These are phyloP conservation scores for Saturnispora besseyi DNA, from an alignment of 805 yeast genomes.

Conservation along the genomic window DNA sequence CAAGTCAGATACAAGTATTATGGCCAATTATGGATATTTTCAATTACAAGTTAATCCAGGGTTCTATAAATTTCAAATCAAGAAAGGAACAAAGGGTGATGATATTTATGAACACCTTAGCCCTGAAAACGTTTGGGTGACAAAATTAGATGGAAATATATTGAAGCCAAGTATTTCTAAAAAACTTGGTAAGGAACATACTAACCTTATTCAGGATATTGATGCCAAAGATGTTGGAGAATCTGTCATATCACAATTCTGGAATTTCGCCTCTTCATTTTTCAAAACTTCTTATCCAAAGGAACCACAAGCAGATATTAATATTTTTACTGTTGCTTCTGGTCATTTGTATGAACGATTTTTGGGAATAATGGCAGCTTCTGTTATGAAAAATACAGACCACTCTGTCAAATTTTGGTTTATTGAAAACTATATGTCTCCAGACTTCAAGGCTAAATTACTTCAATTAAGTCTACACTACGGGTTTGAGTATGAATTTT, in stretches of 20 bases:
- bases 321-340: conserved; percentile 75
- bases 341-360: conserved; percentile 74
- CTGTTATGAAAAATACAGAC: conserved; percentile 58
- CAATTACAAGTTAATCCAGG: conserved; percentile 76
- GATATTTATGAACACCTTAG: conserved; percentile 33
- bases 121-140: conserved; percentile 18
- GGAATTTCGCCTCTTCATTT: neutral
- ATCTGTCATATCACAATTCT: neutral
- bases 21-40: conserved; percentile 77
- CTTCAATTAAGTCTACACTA: conserved; percentile 48
- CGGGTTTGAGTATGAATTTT: conserved; percentile 62
- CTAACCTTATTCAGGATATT: conserved; percentile 6
- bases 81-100: conserved; percentile 32
- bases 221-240: conserved; percentile 5
- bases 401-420: conserved; percentile 78
- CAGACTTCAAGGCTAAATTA: conserved; percentile 52
- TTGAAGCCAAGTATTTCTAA: conserved; percentile 37
- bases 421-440: conserved; percentile 71
- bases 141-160: conserved; percentile 37
- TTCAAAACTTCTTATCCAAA: neutral
- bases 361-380: conserved; percentile 67
- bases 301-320: conserved; percentile 47
- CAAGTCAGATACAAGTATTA: conserved; percentile 51
- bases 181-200: conserved; percentile 7
- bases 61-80: conserved; percentile 44